These are phyloP conservation scores for Dryas alaskensis DNA, from an alignment of 306 rosid genomes.

Conservation along the genomic window DNA sequence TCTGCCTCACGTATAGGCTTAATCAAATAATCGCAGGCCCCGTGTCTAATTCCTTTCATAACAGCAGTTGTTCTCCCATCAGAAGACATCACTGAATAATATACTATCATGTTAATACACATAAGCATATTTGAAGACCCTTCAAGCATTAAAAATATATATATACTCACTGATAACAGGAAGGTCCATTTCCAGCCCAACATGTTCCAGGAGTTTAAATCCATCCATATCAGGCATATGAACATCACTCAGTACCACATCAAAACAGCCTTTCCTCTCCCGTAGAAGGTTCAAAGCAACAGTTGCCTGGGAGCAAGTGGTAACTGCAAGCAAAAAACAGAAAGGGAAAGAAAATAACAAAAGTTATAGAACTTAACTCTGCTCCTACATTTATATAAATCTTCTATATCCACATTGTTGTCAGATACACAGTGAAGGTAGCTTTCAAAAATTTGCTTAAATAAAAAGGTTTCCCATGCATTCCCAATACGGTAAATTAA, in stretches of 20 bases:
- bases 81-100: constrained; percentile 64
- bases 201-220: constrained; percentile 42
- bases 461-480: neutral
- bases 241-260: constrained; percentile 59
- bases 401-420: neutral
- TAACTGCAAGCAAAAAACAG: constrained; percentile 38
- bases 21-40: constrained; percentile 61
- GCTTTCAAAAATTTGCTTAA: too few species aligned
- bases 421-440: neutral
- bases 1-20: constrained; percentile 57
- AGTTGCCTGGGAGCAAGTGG: constrained; percentile 32
- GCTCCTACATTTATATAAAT: neutral
- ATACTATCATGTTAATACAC: constrained; percentile 18
- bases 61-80: constrained; percentile 40
- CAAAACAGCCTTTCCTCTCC: constrained; percentile 42
- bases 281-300: constrained; percentile 49
- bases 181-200: constrained; percentile 59
- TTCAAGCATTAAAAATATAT: constrained; percentile 11
- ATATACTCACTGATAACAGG: constrained; percentile 58
- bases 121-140: constrained; percentile 4
- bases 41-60: constrained; percentile 42
- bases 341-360: constrained; percentile 1
- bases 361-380: constrained; percentile 7
- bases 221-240: constrained; percentile 67
- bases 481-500: neutral